Conservation (phyloP, 805 yeast species). For the Candida namnaoensis region DNA sequence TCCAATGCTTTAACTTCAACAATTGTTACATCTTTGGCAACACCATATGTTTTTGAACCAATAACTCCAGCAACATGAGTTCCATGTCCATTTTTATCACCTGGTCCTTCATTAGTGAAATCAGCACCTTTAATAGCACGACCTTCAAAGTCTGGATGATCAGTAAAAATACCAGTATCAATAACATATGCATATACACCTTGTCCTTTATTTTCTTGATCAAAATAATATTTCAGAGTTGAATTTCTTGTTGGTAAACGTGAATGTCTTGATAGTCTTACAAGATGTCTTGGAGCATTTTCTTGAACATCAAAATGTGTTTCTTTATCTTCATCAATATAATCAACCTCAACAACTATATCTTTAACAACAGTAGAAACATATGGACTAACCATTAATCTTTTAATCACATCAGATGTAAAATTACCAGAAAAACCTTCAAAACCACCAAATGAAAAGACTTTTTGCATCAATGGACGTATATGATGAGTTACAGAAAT, state of each 20-base stretch:
- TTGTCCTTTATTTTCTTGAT: conserved; percentile 37
- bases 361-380: conserved; percentile 68
- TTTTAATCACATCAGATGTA: conserved; percentile 34
- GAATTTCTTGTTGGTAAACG: conserved; percentile 21
- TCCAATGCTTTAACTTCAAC: conserved; percentile 73
- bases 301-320: conserved; percentile 25
- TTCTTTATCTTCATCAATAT: conserved; percentile 14
- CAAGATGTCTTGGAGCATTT: conserved; percentile 60
- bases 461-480: conserved; percentile 35
- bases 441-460: conserved; percentile 61
- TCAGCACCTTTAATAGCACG: conserved; percentile 54
- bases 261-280: conserved; percentile 46
- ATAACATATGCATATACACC: conserved; percentile 68
- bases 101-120: conserved; percentile 50
- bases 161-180: conserved; percentile 72
- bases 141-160: conserved; percentile 56
- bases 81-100: conserved; percentile 83
- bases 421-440: conserved; percentile 64
- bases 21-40: conserved; percentile 59
- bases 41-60: conserved; percentile 76
- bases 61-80: conserved; percentile 90
- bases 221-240: conserved; percentile 37
- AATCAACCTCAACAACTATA: conserved; percentile 47
- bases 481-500: conserved; percentile 29
- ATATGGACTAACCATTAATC: conserved; percentile 47